Base-by-base conservation (phyloP, 2,329 filamentous ascomycete species). In the Xylariaceae sp. region DNA sequence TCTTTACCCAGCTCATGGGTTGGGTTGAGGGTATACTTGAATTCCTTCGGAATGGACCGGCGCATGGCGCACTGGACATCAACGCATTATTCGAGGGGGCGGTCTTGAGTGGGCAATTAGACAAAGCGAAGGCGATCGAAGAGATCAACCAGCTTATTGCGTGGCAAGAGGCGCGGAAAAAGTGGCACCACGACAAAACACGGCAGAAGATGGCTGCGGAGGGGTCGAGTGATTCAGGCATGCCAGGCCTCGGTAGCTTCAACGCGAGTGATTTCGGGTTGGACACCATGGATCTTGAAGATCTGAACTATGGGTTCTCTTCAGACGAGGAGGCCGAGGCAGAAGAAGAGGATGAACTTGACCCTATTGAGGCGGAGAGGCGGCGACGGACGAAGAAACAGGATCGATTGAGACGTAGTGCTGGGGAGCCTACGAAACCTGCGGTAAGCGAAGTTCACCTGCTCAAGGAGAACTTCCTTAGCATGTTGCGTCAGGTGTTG, bases 151-250 rank as follows among this genome's bases (percentile, higher is more conserved):
- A 82, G 35, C 80, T 99, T 53, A 94, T 99, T 67, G 81, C 87
- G 52, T 99, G 94, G 94, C 94, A 99, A 74, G 90, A 92, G 72
- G 90, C 90, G 48, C 82, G 94, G 57, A 97, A 99, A 81, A 93
- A 93, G 76, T 99, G 94, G 94, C 94, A 99, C 73, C 87, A 93
- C 62, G 91, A 96, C 76, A 99, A 99, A 81, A 99, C 94, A 7
- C 81, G 92, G 56, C 94, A 97, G 77, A 99, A 99, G 81, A 97
- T 99, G 94, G 94, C 94, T 0, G 92, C 91, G 1, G 92, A 93
- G 69, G 86, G 86, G 2, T 79, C 80, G 44, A 72, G 72, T 8
- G 78, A 76, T 55, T 74, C 76, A 15, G 79, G 80, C 30, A 74
- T 81, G 5, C 83, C 81, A 7, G 84, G 78, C 23, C 78, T 80